Evolutionary conservation across 192 early-diverging fungal species (phyloP), one percentile per base, ranked within the genome.

Genomic region (Podila verticillata): DNA sequence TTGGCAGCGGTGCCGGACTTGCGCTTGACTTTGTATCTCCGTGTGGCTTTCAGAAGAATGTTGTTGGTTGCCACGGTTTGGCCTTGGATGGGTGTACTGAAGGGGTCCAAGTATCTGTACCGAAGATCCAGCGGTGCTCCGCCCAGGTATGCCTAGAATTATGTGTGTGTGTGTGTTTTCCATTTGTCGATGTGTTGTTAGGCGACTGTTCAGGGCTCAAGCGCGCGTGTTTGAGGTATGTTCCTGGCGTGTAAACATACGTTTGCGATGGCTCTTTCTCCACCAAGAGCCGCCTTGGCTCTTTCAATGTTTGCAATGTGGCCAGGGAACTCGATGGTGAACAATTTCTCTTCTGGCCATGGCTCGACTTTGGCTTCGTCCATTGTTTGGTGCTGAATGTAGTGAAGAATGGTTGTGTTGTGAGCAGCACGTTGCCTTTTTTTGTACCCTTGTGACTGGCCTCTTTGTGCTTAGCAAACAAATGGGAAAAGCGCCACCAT

Each of bases 251-350:
- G 49, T 19, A 3, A 5, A 48, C 59, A 63, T 72, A 54, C 77
- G 72, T 80, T 72, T 26, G 47, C 32, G 26, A 80, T 80, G 56
- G 70, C 77, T 7, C 62, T 57, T 22, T 80, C 70, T 13, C 77
- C 77, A 15, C 77, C 77, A 3, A 80, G 61, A 44, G 65, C 65
- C 3, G 68, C 62, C n/a, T 62, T 68, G 30, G 44, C 77, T 28
- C 56, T 80, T 29, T 72, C 61, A 5, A 68, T 29, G 56, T 68
- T 80, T 34, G 67, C 12, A 28, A 80, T 29, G 26, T 80, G 70
- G 19, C 70, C 77, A 34, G 77, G 77, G n/a, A 80, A 72, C 61
- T 80, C 77, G 35, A 80, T 39, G 3, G 70, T 64, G n/a, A 80
- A 65, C 31, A 80, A 32, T 35, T 72, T 80, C 28, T 35, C 35